A percentile compares a stretch with the other conserved stretches of the same genome.
phyloP scores from a whole-genome alignment of 1,284 basidiomycete species.

The Melanopsichium pennsylvanicum region DNA sequence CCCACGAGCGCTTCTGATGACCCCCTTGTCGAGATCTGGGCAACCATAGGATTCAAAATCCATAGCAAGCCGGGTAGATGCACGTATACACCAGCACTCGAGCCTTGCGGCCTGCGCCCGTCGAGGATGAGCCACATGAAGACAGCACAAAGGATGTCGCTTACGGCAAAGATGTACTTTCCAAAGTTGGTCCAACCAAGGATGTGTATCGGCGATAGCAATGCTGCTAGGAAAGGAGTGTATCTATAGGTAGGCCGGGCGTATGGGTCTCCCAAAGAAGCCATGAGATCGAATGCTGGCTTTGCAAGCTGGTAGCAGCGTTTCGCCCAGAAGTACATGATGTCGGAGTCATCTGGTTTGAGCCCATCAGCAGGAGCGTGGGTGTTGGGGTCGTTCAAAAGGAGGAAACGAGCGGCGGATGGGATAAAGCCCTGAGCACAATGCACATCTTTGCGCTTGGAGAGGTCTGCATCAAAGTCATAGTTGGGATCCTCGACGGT shows the following conservation, averaged over 20 bases:
- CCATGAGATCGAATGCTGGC: constrained; percentile 49
- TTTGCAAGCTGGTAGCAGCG: constrained; percentile 39
- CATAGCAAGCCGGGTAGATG: constrained; percentile 71
- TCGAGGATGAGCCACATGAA: constrained; percentile 77
- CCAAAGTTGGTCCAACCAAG: constrained; percentile 69
- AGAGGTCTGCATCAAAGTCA: constrained; percentile 46
- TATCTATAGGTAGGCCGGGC: constrained; percentile 93
- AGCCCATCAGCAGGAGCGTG: constrained; percentile 24
- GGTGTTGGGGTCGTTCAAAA: constrained; percentile 55
- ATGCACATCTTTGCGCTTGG: constrained; percentile 28
- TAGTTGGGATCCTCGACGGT: constrained; percentile 40
- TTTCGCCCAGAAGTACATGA: constrained; percentile 38
- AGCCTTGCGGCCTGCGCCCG: constrained; percentile 35
- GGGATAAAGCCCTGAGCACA: constrained; percentile 58
- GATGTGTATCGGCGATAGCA: constrained; percentile 81
- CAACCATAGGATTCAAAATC: constrained; percentile 91
- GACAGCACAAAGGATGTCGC: constrained; percentile 81
- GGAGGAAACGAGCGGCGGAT: constrained; percentile 70
- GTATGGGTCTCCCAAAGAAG: constrained; percentile 77
- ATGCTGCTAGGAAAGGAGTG: constrained; percentile 86
- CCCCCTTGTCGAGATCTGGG: constrained; percentile 94
- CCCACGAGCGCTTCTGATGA: constrained; percentile 90
- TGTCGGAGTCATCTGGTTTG: constrained; percentile 25
- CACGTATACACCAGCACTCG: constrained; percentile 28
- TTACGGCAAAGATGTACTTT: constrained; percentile 85